Conservation (phyloP, 2,329 filamentous ascomycete genomes). For the Nigrospora oryzae region DNA sequence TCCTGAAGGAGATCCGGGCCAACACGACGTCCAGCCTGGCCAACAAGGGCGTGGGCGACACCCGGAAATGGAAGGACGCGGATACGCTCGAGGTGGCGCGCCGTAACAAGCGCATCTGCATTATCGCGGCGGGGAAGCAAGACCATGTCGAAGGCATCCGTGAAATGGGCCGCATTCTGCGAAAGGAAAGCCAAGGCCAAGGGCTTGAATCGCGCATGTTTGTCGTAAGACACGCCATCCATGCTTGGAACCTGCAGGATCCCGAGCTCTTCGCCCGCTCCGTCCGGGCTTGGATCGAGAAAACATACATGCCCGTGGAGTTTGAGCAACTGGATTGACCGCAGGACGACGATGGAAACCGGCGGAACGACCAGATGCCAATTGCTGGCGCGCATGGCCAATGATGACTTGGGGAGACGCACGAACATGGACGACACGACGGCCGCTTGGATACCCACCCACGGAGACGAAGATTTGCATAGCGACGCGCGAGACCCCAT, state of each 20-base stretch:
- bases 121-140: conserved; percentile 20
- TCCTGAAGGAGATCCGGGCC: conserved; percentile 22
- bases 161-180: conserved; percentile 17
- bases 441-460: too few species aligned
- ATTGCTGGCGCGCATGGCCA: too few species aligned
- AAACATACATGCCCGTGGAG: conserved; percentile 14
- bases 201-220: conserved; percentile 18
- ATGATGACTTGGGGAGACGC: too few species aligned
- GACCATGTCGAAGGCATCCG: conserved; percentile 22
- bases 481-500: too few species aligned
- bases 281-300: conserved; percentile 25
- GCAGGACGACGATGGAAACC: too few species aligned
- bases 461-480: too few species aligned
- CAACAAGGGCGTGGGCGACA: conserved; percentile 6
- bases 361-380: too few species aligned
- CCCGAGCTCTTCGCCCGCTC: conserved; percentile 27
- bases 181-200: conserved; percentile 10
- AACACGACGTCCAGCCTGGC: conserved; percentile 20
- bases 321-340: conserved; percentile 5
- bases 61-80: conserved; percentile 14
- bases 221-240: conserved; percentile 24
- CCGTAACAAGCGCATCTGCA: conserved; percentile 16
- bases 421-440: too few species aligned
- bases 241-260: conserved; percentile 31
- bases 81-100: conserved; percentile 16